A percentile compares a stretch with the other conserved stretches of the same genome.
These are phyloP conservation scores for Microglena sp. DNA, from an alignment of 139 green algal species.

Conservation along the genomic window DNA sequence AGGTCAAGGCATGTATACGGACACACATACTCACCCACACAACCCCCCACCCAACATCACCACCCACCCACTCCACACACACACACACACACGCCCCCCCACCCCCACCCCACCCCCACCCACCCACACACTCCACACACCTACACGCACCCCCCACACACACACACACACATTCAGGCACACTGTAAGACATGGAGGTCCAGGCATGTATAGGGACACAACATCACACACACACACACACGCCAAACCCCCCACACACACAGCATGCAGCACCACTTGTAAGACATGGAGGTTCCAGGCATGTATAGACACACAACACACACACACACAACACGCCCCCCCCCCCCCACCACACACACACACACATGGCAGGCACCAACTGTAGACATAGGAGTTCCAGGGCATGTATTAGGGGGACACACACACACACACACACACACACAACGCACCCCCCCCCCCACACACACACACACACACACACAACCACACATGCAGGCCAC, in stretches of 20 bases:
- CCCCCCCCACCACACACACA: no score
- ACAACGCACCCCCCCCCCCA: neutral
- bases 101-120: no score
- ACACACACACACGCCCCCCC: no score
- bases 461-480: conserved; percentile 1
- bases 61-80: no score
- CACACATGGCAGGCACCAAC: no score
- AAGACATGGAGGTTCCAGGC: neutral
- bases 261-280: neutral
- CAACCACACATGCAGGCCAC: neutral
- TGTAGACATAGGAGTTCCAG: neutral
- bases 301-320: neutral
- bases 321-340: no score
- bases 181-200: neutral
- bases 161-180: neutral
- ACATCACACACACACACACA: neutral
- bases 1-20: neutral
- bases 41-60: no score
- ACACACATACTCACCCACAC: neutral
- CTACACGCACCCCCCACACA: no score
- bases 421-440: neutral
- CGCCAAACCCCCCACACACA: neutral
- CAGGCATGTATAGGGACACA: neutral
- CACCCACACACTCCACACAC: no score
- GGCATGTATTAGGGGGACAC: neutral